Conservation (phyloP, 1,284 basidiomycete species). For the Melampsora americana region DNA sequence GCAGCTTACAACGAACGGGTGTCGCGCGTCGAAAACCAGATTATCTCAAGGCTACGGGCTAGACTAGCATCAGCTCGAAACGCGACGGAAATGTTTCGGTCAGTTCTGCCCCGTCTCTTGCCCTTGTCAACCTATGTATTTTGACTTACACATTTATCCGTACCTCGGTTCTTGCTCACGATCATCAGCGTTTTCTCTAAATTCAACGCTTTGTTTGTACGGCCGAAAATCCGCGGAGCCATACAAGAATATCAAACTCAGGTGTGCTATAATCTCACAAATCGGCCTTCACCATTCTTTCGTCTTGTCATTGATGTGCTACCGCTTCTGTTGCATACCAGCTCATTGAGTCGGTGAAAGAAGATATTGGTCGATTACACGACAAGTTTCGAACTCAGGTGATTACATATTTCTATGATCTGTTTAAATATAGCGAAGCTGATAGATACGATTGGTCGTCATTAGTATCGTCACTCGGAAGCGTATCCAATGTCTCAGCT, state of each 20-base stretch:
- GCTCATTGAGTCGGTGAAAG: conserved; percentile 93
- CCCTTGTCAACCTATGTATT: no score
- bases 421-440: neutral
- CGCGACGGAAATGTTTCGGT: conserved; percentile 91
- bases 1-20: conserved; percentile 97
- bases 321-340: conserved; percentile 52
- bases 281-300: neutral
- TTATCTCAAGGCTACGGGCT: conserved; percentile 87
- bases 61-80: conserved; percentile 91
- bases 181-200: no score
- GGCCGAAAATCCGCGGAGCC: conserved; percentile 77
- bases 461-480: conserved; percentile 88
- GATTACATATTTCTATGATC: neutral
- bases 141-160: neutral
- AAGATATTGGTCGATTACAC: conserved; percentile 90
- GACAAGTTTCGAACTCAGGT: conserved; percentile 64
- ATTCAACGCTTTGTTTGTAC: conserved; percentile 92
- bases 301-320: neutral
- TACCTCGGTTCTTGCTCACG: neutral
- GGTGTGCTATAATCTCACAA: conserved; percentile 16
- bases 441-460: conserved; percentile 65
- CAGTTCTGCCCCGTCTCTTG: neutral
- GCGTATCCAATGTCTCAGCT: conserved; percentile 98
- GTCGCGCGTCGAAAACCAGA: conserved; percentile 94
- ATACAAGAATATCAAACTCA: conserved; percentile 81